A percentile compares a stretch with the other conserved stretches of the same genome.
Evolutionary conservation across 2,329 filamentous ascomycete species (phyloP).

Genomic region (Alternaria viburni): DNA sequence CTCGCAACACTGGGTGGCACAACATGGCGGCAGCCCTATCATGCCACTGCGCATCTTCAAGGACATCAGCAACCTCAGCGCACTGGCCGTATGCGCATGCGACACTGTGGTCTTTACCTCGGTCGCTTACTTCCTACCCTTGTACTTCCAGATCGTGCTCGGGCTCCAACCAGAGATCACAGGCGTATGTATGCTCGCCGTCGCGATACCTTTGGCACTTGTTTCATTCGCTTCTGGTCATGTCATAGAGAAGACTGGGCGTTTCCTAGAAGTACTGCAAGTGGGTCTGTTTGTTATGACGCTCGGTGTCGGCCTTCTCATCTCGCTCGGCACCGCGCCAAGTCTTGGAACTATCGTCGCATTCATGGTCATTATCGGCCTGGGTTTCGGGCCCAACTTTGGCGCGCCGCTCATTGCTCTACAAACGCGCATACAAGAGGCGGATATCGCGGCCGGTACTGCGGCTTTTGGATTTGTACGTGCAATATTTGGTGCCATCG

Average conservation of each 20-base stretch:
- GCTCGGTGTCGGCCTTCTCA: conserved; percentile 43
- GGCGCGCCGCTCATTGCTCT: conserved; percentile 62
- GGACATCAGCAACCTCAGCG: conserved; percentile 62
- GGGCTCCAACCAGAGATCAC: conserved; percentile 62
- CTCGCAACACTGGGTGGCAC: conserved; percentile 68
- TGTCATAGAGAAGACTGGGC: conserved; percentile 53
- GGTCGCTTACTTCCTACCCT: conserved; percentile 72
- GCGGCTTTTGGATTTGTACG: conserved; percentile 58
- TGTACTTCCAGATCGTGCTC: conserved; percentile 75
- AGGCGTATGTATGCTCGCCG: conserved; percentile 66
- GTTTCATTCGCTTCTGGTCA: conserved; percentile 56
- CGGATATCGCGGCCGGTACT: conserved; percentile 59
- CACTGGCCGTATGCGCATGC: conserved; percentile 57
- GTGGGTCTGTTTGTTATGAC: conserved; percentile 42
- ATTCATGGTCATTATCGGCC: conserved; percentile 58
- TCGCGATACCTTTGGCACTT: conserved; percentile 55
- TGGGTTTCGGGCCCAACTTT: conserved; percentile 62
- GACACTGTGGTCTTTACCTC: conserved; percentile 68
- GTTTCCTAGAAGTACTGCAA: conserved; percentile 48
- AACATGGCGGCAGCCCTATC: conserved; percentile 67
- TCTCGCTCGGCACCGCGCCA: conserved; percentile 21
- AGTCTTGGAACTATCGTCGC: conserved; percentile 49
- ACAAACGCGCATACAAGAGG: conserved; percentile 63
- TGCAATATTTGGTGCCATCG: conserved; percentile 54
- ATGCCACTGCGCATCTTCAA: conserved; percentile 72